Base-by-base conservation (phyloP, 495 filamentous ascomycete species). In the Penicillium waksmanii region DNA sequence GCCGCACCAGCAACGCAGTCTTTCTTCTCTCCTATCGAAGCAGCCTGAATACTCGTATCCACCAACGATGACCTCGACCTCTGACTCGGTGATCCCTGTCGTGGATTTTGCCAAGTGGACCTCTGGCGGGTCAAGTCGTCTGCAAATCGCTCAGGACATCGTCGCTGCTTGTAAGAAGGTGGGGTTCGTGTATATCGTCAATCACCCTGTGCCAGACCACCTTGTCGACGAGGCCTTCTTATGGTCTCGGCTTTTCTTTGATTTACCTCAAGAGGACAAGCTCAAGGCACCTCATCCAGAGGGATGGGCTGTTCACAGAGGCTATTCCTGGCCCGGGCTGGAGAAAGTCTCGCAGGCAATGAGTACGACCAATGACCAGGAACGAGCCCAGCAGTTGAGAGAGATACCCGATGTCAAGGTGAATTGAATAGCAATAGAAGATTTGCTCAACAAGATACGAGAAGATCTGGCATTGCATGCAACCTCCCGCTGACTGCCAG, bases 341-440 rank as follows among this genome's bases (percentile, higher is more conserved):
- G 87, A 90, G 69, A 89, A 89, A 62, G 84, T 89, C 7, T 81
- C 80, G 5, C 84, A 89, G 60, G 76, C 78, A 12, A 80, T 82
- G 53, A 84, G 82, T 65, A 66, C 57, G 0, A 65, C 54, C 4
- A 72, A 82, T 15, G 78, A 84, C 34, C 73, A 77, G 13, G 68
- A 76, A 44, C 57, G 18, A 12, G 54, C 56, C 15, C 49, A 62
- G 4, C 66, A 70, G 62, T 31, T 78, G 57, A 70, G 73, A 48
- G 69, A 76, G 47, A 58, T 76, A 18, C 63, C 69, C 5, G 77
- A 78, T 59, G 58, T 69, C 49, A 78, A 77, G 65, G 73, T 77
- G 56, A 67, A 65, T 19, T 31, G 27, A 10, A 9, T 27, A 12
- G 8, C n/a, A 31, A 31, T 5, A 9, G 27, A 31, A 6, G 27